Conservation (phyloP, 495 filamentous ascomycete species). For the Poronia punctata region DNA sequence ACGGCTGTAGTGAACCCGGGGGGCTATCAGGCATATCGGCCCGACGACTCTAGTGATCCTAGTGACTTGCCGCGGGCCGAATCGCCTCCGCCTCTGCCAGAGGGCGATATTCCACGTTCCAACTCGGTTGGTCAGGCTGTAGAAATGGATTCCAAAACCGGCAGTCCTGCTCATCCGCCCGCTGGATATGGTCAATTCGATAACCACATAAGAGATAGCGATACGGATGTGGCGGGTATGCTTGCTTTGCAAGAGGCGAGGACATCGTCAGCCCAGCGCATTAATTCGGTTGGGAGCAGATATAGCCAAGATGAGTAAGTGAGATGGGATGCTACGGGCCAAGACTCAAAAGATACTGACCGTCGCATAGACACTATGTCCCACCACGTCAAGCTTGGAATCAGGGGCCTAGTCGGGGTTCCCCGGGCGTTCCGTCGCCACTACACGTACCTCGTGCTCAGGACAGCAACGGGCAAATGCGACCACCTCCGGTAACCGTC, state of each 20-base stretch:
- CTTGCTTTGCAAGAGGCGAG: constrained; percentile 58
- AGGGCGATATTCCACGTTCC: constrained; percentile 31
- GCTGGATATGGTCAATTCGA: constrained; percentile 39
- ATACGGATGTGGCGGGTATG: constrained; percentile 62
- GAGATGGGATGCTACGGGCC: too few species aligned
- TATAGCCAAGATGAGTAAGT: constrained; percentile 74
- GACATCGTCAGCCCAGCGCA: constrained; percentile 29
- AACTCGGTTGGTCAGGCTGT: constrained; percentile 61
- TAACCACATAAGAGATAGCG: constrained; percentile 53
- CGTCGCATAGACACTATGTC: constrained; percentile 46
- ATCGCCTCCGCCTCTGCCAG: constrained; percentile 59
- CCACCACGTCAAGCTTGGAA: constrained; percentile 57
- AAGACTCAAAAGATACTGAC: constrained; percentile 7
- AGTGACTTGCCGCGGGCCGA: constrained; percentile 45
- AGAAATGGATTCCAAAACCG: constrained; percentile 69
- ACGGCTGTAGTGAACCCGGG: constrained; percentile 13
- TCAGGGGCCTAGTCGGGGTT: constrained; percentile 39
- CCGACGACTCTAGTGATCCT: constrained; percentile 26
- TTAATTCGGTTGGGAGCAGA: constrained; percentile 46
- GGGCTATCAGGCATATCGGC: constrained; percentile 37
- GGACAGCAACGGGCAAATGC: constrained; percentile 32
- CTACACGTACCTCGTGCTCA: constrained; percentile 30
- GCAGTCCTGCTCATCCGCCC: constrained; percentile 41
- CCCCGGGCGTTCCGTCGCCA: constrained; percentile 31
- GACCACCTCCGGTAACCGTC: constrained; percentile 24